Conservation (phyloP, 2,329 filamentous ascomycete species). For the Stemphylium beticola region DNA sequence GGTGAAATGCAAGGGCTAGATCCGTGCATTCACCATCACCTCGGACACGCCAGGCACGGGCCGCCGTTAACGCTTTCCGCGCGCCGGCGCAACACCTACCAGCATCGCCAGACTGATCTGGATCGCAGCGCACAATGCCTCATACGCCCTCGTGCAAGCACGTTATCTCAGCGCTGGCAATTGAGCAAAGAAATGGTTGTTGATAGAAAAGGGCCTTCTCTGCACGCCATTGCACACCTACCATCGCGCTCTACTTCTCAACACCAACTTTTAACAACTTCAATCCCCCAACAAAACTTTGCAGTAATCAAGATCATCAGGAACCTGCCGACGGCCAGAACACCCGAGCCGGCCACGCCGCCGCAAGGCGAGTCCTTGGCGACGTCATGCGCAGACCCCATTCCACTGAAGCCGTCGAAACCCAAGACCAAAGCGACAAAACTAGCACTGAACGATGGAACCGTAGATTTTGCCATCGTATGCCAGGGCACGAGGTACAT, state of each 20-base stretch:
- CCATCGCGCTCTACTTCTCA: too few species aligned
- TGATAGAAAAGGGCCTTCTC: too few species aligned
- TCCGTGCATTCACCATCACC: neutral
- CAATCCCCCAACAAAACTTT: too few species aligned
- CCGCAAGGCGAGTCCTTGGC: neutral
- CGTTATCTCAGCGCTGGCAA: neutral
- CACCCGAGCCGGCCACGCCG: neutral
- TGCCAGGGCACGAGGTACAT: slow-evolving; percentile 3
- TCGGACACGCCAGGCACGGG: neutral
- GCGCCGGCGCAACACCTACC: neutral
- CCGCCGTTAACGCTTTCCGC: neutral
- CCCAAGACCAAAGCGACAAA: neutral
- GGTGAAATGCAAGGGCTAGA: neutral
- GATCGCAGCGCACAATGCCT: neutral
- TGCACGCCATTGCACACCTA: too few species aligned
- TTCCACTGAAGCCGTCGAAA: slow-evolving; percentile 3
- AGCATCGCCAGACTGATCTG: neutral
- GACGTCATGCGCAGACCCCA: too few species aligned
- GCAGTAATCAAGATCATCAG: neutral
- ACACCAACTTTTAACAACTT: too few species aligned
- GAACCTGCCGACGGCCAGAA: neutral
- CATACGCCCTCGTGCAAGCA: neutral
- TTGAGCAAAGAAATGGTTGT: too few species aligned
- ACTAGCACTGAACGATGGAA: slow-evolving; percentile 1
- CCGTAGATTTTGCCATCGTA: slow-evolving; percentile 11